phyloP scores from a whole-genome alignment of 2,329 filamentous ascomycete genomes.

The Monilinia laxa region DNA sequence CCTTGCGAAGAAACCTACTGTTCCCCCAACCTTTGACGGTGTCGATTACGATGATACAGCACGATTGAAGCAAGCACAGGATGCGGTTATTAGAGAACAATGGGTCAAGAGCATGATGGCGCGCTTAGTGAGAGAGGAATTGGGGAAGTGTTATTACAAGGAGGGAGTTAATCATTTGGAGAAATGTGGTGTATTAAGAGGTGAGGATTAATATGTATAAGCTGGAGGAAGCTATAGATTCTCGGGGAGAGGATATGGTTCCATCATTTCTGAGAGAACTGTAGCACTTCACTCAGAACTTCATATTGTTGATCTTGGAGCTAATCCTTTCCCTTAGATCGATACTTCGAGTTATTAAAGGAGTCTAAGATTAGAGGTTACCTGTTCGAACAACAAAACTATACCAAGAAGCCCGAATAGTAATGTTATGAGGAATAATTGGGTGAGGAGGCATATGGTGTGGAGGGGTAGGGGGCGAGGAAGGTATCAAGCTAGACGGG shows the following conservation, averaged over 20 bases:
- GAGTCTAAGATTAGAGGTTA: slow-evolving; percentile 76
- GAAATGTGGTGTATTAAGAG: slow-evolving; percentile 80
- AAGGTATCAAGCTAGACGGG: neutral
- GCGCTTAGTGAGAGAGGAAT: slow-evolving; percentile 74
- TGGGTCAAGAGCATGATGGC: slow-evolving; percentile 92
- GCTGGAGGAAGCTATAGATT: neutral
- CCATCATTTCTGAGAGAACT: neutral
- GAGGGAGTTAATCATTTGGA: slow-evolving; percentile 87
- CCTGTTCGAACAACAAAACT: slow-evolving; percentile 78
- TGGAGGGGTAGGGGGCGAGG: neutral
- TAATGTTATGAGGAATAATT: neutral
- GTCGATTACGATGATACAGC: slow-evolving; percentile 84
- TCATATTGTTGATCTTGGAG: neutral
- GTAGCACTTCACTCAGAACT: neutral
- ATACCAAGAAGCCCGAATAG: slow-evolving; percentile 52
- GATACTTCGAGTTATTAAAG: slow-evolving; percentile 76
- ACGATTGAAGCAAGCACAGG: slow-evolving; percentile 78
- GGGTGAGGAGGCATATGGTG: neutral
- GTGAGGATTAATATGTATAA: slow-evolving; percentile 50
- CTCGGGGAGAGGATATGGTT: neutral
- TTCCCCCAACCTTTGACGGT: slow-evolving; percentile 79
- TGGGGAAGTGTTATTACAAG: slow-evolving; percentile 80
- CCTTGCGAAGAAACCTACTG: slow-evolving; percentile 79
- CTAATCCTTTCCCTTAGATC: slow-evolving; percentile 52
- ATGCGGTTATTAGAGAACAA: slow-evolving; percentile 79